Conservation (phyloP, 2,329 filamentous ascomycete species). For the Cercospora beticola region DNA sequence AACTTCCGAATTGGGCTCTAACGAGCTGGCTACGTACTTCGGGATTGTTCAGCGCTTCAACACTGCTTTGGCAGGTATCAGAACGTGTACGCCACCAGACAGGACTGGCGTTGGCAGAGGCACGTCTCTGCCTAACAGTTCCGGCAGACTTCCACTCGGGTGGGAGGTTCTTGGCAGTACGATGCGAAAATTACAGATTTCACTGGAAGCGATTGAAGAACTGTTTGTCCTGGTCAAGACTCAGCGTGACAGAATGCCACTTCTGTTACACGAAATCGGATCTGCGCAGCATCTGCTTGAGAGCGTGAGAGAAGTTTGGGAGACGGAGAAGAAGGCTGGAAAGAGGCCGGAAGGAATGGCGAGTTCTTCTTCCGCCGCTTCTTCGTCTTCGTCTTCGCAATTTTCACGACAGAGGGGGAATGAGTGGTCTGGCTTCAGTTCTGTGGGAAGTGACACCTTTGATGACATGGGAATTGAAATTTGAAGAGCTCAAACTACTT, state of each 20-base stretch:
- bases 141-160: constrained; percentile 6
- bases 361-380: not conserved
- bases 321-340: constrained; percentile 1
- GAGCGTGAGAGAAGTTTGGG: constrained; percentile 22
- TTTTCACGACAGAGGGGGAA: not conserved
- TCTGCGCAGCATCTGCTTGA: constrained; percentile 22
- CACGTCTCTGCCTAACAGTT: too few relatives aligned
- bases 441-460: not conserved
- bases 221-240: constrained; percentile 18
- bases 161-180: constrained; percentile 24
- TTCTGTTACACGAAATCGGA: constrained; percentile 23
- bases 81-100: constrained; percentile 15
- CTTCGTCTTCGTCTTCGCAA: not conserved
- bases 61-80: constrained; percentile 16
- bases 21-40: constrained; percentile 9
- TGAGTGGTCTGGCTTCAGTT: not conserved
- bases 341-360: constrained; percentile 2
- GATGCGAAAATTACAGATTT: constrained; percentile 23
- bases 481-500: not conserved
- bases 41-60: constrained; percentile 15
- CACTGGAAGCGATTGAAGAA: constrained; percentile 24
- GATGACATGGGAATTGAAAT: constrained; percentile 6
- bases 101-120: not conserved
- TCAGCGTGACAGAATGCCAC: constrained; percentile 19
- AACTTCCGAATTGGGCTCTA: not conserved